phyloP scores from a whole-genome alignment of 1,284 basidiomycete genomes.

The Pseudozyma thailandica region DNA sequence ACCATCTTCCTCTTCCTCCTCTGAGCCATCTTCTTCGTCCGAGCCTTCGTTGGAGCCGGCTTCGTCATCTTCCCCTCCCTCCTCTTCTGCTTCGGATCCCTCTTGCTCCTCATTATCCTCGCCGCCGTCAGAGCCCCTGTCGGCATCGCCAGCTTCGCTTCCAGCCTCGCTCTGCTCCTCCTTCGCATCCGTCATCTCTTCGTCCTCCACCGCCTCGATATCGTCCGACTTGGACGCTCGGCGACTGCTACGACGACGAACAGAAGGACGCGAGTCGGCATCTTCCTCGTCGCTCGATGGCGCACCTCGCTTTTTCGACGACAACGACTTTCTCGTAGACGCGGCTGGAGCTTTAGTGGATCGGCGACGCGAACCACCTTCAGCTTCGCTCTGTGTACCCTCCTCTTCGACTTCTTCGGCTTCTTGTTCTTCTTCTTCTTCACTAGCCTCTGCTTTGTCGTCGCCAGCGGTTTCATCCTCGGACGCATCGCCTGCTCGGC shows the following conservation, averaged over 20 bases:
- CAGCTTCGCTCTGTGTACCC: slow-evolving; percentile 34
- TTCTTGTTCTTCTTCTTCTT: slow-evolving; percentile 9
- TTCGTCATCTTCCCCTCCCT: slow-evolving; percentile 25
- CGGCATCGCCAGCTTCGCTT: slow-evolving; percentile 18
- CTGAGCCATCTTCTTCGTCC: slow-evolving; percentile 24
- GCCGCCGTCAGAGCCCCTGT: slow-evolving; percentile 13
- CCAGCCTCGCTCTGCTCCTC: slow-evolving; percentile 42
- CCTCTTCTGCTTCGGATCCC: slow-evolving; percentile 1
- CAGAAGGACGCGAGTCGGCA: slow-evolving; percentile 27
- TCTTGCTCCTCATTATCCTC: slow-evolving; percentile 12
- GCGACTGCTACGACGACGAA: slow-evolving; percentile 42
- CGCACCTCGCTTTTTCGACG: slow-evolving; percentile 31
- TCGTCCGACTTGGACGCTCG: slow-evolving; percentile 39
- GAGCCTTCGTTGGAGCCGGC: slow-evolving; percentile 25
- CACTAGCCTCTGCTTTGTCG: slow-evolving; percentile 24
- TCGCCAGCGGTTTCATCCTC: slow-evolving; percentile 27
- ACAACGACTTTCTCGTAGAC: slow-evolving; percentile 9
- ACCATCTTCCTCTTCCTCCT: slow-evolving; percentile 26
- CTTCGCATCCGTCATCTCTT: slow-evolving; percentile 43
- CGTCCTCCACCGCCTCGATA: slow-evolving; percentile 20
- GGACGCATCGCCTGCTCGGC: slow-evolving; percentile 27
- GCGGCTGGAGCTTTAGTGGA: slow-evolving; percentile 9
- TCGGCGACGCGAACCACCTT: slow-evolving; percentile 20
- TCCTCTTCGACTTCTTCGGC: slow-evolving; percentile 28
- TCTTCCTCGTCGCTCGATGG: slow-evolving; percentile 43